Evolutionary conservation across 495 filamentous ascomycete species (phyloP).

Genomic region (Cudoniella acicularis): DNA sequence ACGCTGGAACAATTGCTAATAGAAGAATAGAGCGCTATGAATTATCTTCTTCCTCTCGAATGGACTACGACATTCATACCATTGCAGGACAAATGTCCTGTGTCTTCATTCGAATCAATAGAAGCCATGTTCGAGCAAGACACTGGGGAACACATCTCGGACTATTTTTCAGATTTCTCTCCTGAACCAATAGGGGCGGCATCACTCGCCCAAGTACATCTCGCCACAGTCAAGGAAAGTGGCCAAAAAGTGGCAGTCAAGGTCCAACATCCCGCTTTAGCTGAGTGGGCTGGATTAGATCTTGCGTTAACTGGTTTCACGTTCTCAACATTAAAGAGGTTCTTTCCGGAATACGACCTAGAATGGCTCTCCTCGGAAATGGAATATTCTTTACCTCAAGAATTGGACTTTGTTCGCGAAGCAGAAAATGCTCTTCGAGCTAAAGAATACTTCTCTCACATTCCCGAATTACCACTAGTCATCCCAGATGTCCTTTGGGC

Average conservation of each 20-base stretch:
- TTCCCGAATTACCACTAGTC: constrained; percentile 71
- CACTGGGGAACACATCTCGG: constrained; percentile 72
- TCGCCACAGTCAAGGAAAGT: constrained; percentile 78
- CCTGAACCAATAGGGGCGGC: constrained; percentile 81
- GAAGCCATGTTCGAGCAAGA: constrained; percentile 80
- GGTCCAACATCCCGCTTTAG: constrained; percentile 87
- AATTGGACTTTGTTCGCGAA: constrained; percentile 86
- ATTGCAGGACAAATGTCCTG: constrained; percentile 91
- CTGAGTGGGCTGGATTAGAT: constrained; percentile 90
- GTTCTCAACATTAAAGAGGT: constrained; percentile 82
- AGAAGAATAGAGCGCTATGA: constrained; percentile 75
- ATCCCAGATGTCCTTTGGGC: constrained; percentile 92
- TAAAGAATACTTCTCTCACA: constrained; percentile 68
- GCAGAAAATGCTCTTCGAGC: constrained; percentile 78
- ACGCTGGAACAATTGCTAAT: constrained; percentile 5
- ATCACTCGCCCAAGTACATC: constrained; percentile 90
- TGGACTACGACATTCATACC: constrained; percentile 97
- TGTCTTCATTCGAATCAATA: constrained; percentile 88
- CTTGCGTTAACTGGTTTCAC: constrained; percentile 82
- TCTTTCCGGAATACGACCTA: constrained; percentile 96
- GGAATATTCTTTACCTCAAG: constrained; percentile 83
- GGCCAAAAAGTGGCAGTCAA: constrained; percentile 96
- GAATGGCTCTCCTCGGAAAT: constrained; percentile 95
- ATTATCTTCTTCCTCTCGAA: constrained; percentile 87
- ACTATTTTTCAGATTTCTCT: constrained; percentile 83